Evolutionary conservation across 179 eudicot genomes (phyloP), one percentile per base, ranked within the genome.

Genomic region (Gypsophila paniculata): DNA sequence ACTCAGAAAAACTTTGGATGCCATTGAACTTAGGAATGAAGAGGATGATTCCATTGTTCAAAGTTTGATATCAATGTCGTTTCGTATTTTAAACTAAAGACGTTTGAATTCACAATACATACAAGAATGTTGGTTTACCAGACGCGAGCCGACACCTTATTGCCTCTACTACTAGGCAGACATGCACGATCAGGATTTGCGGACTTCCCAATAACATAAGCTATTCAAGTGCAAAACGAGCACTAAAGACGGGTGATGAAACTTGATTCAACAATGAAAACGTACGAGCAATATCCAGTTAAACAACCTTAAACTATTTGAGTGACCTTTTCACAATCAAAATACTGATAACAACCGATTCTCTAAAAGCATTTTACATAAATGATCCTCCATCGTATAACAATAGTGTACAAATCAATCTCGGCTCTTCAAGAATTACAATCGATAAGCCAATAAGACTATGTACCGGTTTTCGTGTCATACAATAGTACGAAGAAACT

Each of bases 381-480:
- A 34, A 63, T n/a, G 15, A 26, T 65, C 17, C 15, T 13, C 14
- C 34, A 59, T 53, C 1, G 26, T 58, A 13, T 69, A 17, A 53
- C 61, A 69, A 52, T 52, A 53, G 61, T 52, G 48, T 74, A 70
- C 75, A 78, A 48, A 5, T 51, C 71, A 57, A 70, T 69, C 9
- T 38, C 68, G 61, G 69, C 29, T 49, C 25, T 17, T 26, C 0
- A 14, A 74, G 25, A 64, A 70, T 23, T 48, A 67, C 71, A 67
- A 25, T 67, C 58, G 9, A 46, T 13, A 19, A 17, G 4, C 18
- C 8, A n/a, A 19, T 6, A 19, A 2, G n/a, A n/a, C 8, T 53
- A 10, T 69, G 17, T 34, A 53, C 61, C 61, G 9, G 44, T 32
- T 52, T 32, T 32, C 8, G 72, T 52, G 36, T 46, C 54, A n/a